Percentiles rank a stretch among this genome's conserved stretches.
These are phyloP conservation scores for Malus asiatica DNA, from an alignment of 306 rosid genomes.

Conservation along the genomic window DNA sequence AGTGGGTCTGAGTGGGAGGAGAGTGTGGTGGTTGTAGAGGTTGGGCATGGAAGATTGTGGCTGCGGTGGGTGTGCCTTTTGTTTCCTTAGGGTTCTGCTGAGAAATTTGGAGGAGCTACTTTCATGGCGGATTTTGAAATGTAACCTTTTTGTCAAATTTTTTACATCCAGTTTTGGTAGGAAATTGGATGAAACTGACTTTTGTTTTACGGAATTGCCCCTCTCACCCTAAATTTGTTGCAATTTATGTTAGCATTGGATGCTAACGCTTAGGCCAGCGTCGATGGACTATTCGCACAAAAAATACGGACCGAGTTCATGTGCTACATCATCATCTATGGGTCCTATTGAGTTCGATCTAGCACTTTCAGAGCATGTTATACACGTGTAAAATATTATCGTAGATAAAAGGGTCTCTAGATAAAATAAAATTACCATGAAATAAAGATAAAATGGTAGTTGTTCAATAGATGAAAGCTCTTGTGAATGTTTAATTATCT, in stretches of 20 bases:
- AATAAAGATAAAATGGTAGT: not conserved
- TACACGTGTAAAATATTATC: not conserved
- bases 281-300: not conserved
- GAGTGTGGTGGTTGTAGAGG: slow-evolving; percentile 2
- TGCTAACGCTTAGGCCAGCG: not conserved
- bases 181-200: not conserved
- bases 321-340: not conserved
- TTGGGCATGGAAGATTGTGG: slow-evolving; percentile 9
- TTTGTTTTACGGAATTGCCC: not conserved
- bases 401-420: not conserved
- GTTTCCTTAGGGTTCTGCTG: slow-evolving; percentile 16
- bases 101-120: slow-evolving; percentile 6
- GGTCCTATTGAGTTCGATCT: not conserved
- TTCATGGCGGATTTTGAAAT: slow-evolving; percentile 30
- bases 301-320: not conserved
- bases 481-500: not conserved
- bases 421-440: not conserved
- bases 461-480: too few relatives aligned
- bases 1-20: not conserved
- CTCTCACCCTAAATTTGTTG: not conserved
- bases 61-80: not conserved
- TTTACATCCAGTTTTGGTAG: not conserved
- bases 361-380: not conserved
- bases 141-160: not conserved
- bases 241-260: not conserved